These are phyloP conservation scores for Dothistroma septosporum DNA, from an alignment of 2,329 filamentous ascomycete genomes.

Conservation along the genomic window DNA sequence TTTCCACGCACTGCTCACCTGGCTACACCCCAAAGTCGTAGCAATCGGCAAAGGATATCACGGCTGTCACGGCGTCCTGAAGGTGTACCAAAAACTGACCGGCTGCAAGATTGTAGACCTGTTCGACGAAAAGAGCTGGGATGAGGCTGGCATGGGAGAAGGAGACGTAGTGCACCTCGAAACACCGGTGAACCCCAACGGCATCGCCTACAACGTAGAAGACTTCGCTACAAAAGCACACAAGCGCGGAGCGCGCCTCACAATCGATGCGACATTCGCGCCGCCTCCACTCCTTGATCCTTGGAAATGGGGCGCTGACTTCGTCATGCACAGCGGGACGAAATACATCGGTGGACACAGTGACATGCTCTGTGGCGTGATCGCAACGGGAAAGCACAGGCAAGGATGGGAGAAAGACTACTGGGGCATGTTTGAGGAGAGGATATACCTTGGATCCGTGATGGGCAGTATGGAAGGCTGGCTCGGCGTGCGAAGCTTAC, in stretches of 20 bases:
- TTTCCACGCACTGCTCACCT: constrained; percentile 82
- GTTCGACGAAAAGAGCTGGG: constrained; percentile 41
- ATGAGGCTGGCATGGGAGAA: constrained; percentile 61
- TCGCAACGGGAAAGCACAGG: constrained; percentile 55
- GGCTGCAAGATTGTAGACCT: constrained; percentile 70
- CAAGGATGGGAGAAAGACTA: constrained; percentile 51
- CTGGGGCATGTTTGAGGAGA: constrained; percentile 59
- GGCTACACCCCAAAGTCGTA: constrained; percentile 75
- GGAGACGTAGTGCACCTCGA: constrained; percentile 90
- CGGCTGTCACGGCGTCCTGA: constrained; percentile 83
- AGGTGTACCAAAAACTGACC: constrained; percentile 68
- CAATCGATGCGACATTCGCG: constrained; percentile 87
- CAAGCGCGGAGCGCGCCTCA: constrained; percentile 66
- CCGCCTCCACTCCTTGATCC: constrained; percentile 87
- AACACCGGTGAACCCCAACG: constrained; percentile 88
- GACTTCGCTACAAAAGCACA: constrained; percentile 70
- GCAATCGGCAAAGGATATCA: constrained; percentile 86
- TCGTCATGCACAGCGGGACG: constrained; percentile 87
- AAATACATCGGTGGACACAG: constrained; percentile 97
- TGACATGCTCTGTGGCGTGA: constrained; percentile 83
- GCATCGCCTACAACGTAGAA: constrained; percentile 70
- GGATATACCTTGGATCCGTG: constrained; percentile 73
- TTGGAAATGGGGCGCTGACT: constrained; percentile 73
- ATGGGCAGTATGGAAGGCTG: constrained; percentile 90
- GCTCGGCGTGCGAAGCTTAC: constrained; percentile 79